These are phyloP conservation scores for Rhodotorula sp. DNA, from an alignment of 1,284 basidiomycete genomes.

Conservation along the genomic window DNA sequence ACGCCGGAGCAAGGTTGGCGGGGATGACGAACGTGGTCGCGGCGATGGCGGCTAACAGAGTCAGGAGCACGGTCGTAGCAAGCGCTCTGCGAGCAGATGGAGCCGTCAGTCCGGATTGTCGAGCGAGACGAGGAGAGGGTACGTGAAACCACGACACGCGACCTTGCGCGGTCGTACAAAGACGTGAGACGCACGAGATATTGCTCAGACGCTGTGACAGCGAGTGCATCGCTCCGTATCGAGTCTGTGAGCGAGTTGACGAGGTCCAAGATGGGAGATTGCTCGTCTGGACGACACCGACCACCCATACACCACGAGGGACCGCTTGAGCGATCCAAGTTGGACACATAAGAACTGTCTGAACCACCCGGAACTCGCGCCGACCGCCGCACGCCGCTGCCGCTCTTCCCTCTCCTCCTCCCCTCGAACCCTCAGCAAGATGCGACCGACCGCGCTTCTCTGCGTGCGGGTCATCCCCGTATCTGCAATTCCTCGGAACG, in stretches of 20 bases:
- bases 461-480: no score
- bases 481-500: background rate
- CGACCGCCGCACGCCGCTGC: no score
- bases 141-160: background rate
- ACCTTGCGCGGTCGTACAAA: background rate
- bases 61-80: conserved; percentile 67
- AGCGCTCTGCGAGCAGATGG: conserved; percentile 29
- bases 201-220: conserved; percentile 29
- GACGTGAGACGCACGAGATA: conserved; percentile 19
- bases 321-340: no score
- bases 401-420: no score
- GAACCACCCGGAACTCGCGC: no score
- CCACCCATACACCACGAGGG: conserved; percentile 4
- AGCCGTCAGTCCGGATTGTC: background rate
- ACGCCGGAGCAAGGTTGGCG: conserved; percentile 60
- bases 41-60: conserved; percentile 69
- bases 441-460: no score
- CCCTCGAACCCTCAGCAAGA: no score
- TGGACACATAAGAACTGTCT: no score
- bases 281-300: conserved; percentile 5
- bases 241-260: background rate
- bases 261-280: background rate
- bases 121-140: background rate
- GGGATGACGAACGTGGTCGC: conserved; percentile 60
- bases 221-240: conserved; percentile 23